A percentile compares a stretch with the other conserved stretches of the same genome.
phyloP scores from a whole-genome alignment of 2,329 filamentous ascomycete species.

The Shiraia sp. region DNA sequence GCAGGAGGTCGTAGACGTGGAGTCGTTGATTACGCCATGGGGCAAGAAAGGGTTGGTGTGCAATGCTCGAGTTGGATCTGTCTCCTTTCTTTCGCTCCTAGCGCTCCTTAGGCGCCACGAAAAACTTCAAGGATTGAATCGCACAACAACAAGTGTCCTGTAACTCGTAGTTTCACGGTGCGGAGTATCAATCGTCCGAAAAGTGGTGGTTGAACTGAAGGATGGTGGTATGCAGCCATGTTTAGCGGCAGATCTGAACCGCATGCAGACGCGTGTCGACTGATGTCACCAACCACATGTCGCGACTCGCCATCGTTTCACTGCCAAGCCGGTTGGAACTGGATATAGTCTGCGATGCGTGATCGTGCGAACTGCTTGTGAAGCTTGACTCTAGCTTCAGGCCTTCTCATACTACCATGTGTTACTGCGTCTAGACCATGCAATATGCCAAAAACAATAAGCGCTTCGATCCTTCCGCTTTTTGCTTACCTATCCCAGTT shows the following conservation, averaged over 20 bases:
- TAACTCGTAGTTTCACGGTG: too few relatives aligned
- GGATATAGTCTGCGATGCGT: too few relatives aligned
- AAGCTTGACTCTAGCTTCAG: too few relatives aligned
- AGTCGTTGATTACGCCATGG: constrained; percentile 37
- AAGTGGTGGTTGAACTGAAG: too few relatives aligned
- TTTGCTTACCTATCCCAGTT: constrained; percentile 8
- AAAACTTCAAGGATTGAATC: too few relatives aligned
- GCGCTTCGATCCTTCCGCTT: constrained; percentile 3
- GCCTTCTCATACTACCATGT: not conserved
- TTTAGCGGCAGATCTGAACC: constrained; percentile 19
- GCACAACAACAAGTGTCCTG: too few relatives aligned
- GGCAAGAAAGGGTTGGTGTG: constrained; percentile 12
- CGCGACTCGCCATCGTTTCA: constrained; percentile 5
- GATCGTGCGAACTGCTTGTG: too few relatives aligned
- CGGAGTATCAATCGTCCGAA: too few relatives aligned
- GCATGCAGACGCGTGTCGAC: constrained; percentile 5
- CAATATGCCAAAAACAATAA: not conserved
- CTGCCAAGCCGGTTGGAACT: constrained; percentile 6
- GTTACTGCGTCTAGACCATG: not conserved
- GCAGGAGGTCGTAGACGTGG: constrained; percentile 6
- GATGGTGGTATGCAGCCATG: constrained; percentile 16
- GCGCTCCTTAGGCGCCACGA: too few relatives aligned
- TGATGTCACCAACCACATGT: constrained; percentile 1
- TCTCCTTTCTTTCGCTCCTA: not conserved
- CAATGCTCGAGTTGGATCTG: constrained; percentile 1